Evolutionary conservation across 768 basidiomycete genomes (phyloP).

Genomic region (Mrakia gelida): DNA sequence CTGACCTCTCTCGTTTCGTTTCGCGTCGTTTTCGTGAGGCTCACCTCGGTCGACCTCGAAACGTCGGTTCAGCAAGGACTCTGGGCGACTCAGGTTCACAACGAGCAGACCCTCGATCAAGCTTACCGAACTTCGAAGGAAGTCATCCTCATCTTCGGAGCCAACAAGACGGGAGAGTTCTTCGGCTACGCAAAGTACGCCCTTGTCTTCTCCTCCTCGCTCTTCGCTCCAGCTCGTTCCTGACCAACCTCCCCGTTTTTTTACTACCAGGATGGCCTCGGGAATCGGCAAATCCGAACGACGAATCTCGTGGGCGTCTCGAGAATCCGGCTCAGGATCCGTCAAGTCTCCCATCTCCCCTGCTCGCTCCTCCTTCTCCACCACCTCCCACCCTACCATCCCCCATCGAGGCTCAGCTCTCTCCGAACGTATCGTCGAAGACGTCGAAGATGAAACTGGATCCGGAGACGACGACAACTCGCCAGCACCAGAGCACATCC

Average conservation of each 20-base stretch:
- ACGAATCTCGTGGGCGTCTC: conserved; percentile 30
- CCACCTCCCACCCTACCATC: neutral
- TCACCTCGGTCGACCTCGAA: conserved; percentile 35
- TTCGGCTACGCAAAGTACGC: conserved; percentile 74
- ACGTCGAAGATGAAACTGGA: neutral
- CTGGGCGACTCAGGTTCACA: conserved; percentile 93
- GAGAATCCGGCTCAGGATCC: neutral
- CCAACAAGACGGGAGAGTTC: conserved; percentile 58
- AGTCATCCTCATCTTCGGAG: conserved; percentile 79
- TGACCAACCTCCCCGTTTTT: neutral
- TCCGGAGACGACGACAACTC: neutral
- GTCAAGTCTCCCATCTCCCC: neutral
- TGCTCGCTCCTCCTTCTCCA: neutral
- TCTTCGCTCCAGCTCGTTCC: neutral
- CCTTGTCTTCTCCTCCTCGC: neutral
- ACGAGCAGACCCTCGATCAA: conserved; percentile 68
- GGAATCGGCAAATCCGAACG: conserved; percentile 48
- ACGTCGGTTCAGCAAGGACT: conserved; percentile 59
- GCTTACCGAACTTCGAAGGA: conserved; percentile 86
- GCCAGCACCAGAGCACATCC: neutral
- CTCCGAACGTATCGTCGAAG: conserved; percentile 17
- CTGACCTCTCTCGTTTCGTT: neutral
- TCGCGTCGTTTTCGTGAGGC: neutral
- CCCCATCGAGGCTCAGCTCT: conserved; percentile 24
- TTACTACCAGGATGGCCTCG: conserved; percentile 60